Conservation (phyloP, 352 stramenopile species). For the Phytophthora vignae region DNA sequence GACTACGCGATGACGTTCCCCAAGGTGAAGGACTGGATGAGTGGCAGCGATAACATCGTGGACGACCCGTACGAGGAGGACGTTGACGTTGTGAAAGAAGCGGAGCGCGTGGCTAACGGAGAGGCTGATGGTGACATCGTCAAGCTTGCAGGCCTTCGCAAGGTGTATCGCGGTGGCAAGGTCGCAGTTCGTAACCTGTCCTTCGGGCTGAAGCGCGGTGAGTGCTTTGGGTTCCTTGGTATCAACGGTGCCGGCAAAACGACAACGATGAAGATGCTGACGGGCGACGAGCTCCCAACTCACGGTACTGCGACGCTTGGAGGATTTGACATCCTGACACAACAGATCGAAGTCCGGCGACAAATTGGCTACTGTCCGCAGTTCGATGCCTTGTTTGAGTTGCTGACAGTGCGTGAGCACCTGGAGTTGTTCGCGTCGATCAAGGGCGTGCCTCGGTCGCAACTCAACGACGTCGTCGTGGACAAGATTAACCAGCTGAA, state of each 20-base stretch:
- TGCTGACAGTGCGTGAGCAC: slow-evolving; percentile 87
- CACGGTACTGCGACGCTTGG: slow-evolving; percentile 59
- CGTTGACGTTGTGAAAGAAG: slow-evolving; percentile 48
- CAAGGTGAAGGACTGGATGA: slow-evolving; percentile 48
- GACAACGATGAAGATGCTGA: slow-evolving; percentile 97
- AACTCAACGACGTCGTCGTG: slow-evolving; percentile 66
- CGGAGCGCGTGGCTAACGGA: slow-evolving; percentile 39
- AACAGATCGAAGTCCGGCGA: slow-evolving; percentile 76
- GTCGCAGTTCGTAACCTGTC: slow-evolving; percentile 81
- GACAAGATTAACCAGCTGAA: slow-evolving; percentile 90
- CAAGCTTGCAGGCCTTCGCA: slow-evolving; percentile 47
- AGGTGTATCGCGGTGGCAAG: slow-evolving; percentile 67
- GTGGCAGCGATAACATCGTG: slow-evolving; percentile 30
- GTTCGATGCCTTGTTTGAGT: slow-evolving; percentile 86
- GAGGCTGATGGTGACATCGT: slow-evolving; percentile 47
- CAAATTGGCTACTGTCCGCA: slow-evolving; percentile 95
- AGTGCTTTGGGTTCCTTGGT: slow-evolving; percentile 96
- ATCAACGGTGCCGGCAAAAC: slow-evolving; percentile 97
- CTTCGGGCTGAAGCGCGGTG: slow-evolving; percentile 81
- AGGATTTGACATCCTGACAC: slow-evolving; percentile 78
- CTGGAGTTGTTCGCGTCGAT: slow-evolving; percentile 89
- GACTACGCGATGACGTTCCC: slow-evolving; percentile 54
- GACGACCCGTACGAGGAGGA: slow-evolving; percentile 54
- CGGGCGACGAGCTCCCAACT: slow-evolving; percentile 78
- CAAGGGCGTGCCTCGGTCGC: slow-evolving; percentile 69